A percentile compares a stretch with the other conserved stretches of the same genome.
phyloP scores from a whole-genome alignment of 331 rosid species.

The Acacia concinna region DNA sequence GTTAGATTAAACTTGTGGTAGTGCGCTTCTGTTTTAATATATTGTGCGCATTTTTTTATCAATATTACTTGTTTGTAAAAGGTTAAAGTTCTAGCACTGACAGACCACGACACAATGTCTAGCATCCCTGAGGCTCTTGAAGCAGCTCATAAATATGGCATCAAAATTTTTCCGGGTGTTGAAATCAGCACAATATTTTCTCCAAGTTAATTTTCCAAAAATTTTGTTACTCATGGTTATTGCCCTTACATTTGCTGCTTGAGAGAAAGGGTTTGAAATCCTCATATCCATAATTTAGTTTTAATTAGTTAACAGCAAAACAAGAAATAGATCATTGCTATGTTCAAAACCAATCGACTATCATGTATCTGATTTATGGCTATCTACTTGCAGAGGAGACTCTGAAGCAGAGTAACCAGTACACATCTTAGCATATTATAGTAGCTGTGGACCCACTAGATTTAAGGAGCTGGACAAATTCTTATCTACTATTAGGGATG shows the following conservation, averaged over 20 bases:
- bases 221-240: too few relatives aligned
- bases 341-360: too few relatives aligned
- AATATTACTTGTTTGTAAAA: constrained; percentile 30
- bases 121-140: constrained; percentile 67
- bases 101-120: constrained; percentile 66
- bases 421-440: constrained; percentile 92
- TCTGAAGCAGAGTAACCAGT: constrained; percentile 83
- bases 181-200: constrained; percentile 55
- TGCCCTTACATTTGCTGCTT: too few relatives aligned
- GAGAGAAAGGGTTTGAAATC: too few relatives aligned
- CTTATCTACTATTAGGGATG: constrained; percentile 79
- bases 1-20: constrained; percentile 9
- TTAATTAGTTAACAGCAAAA: too few relatives aligned
- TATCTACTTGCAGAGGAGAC: constrained; percentile 55
- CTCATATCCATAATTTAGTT: too few relatives aligned
- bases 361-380: constrained; percentile 30
- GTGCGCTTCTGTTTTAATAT: too few relatives aligned
- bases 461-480: constrained; percentile 66
- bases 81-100: constrained; percentile 85
- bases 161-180: constrained; percentile 76
- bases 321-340: too few relatives aligned
- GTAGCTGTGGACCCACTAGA: constrained; percentile 83
- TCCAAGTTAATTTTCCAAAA: constrained; percentile 11
- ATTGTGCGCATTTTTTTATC: too few relatives aligned
- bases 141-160: constrained; percentile 59